Evolutionary conservation across 176 grass and related monocot genomes (phyloP), one percentile per base, ranked within the genome.

Genomic region (Alloteropsis semialata): DNA sequence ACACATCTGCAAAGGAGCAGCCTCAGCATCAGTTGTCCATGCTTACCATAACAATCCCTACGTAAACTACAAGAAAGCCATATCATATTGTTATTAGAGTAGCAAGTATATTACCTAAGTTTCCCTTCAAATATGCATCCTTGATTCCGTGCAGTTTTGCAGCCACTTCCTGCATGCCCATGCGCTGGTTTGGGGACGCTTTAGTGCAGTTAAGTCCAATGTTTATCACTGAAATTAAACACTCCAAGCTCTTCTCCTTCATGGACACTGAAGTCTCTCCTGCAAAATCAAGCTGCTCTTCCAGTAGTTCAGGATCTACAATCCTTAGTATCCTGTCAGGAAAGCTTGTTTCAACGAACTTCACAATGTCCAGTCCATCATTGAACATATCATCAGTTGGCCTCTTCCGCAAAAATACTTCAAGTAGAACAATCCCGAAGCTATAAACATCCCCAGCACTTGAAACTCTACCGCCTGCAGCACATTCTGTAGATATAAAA

Each of bases 311-410:
- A 42, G 82, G 61, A 29, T 84, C 82, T 1, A 84, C 27, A 56
- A 84, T 55, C 21, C 33, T 45, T 32, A 33, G 30, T 76, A 84
- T 76, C 16, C 8, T 84, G 16, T 74, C 12, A 42, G 82, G 82
- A 25, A 67, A 67, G 50, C 67, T 84, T 25, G 66, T 76, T 50
- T 76, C 82, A 44, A 76, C 72, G 9, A 84, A 76, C 11, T 39
- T 84, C 54, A 11, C 45, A 84, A 76, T 76, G 59, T 55, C 67
- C 37, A 84, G 13, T 13, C 24, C 71, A 32, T 54, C 68, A 18
- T 37, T 83, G 41, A 83, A 63, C 69, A 83, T 82, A 73, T 73
- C 68, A 1, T 82, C 68, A 12, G 80, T 82, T 16, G 68, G 80
- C 55, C 39, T 82, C 55, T 72, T 82, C 8, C 54, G 19, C 42